phyloP scores from a whole-genome alignment of 2,329 filamentous ascomycete genomes.

The Thermoascus crustaceus region DNA sequence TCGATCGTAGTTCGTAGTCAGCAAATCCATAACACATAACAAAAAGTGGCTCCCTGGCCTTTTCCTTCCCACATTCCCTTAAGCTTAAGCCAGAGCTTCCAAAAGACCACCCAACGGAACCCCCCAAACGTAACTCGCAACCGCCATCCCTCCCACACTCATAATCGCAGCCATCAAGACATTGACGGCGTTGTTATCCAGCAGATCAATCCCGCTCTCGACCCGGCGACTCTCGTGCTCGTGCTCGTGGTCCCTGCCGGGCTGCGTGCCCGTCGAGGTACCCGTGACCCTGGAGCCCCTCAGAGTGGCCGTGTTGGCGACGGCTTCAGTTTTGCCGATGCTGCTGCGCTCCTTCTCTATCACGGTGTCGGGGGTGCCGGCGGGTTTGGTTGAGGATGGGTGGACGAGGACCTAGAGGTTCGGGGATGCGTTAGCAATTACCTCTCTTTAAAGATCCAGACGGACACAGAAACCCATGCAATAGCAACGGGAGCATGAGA shows the following conservation, averaged over 20 bases:
- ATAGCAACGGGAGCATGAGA: background rate
- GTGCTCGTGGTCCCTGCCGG: constrained; percentile 11
- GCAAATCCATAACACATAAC: background rate
- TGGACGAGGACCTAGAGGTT: constrained; percentile 28
- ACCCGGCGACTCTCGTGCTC: constrained; percentile 54
- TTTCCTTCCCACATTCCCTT: too few species aligned
- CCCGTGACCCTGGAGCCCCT: constrained; percentile 13
- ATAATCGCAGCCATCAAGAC: constrained; percentile 79
- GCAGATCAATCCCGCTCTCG: constrained; percentile 61
- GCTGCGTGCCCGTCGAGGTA: constrained; percentile 10
- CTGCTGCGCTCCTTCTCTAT: constrained; percentile 15
- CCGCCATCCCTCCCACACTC: constrained; percentile 67
- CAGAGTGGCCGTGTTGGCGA: constrained; percentile 21
- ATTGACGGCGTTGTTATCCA: constrained; percentile 96
- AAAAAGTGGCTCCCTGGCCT: too few species aligned
- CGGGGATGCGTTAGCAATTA: background rate
- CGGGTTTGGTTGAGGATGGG: constrained; percentile 21
- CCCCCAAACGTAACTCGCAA: constrained; percentile 32
- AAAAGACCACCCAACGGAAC: constrained; percentile 9
- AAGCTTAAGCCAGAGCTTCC: constrained; percentile 1
- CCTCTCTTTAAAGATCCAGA: background rate
- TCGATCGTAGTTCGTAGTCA: too few species aligned
- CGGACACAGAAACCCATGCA: constrained; percentile 1
- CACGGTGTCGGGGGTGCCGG: constrained; percentile 10
- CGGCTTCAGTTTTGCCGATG: constrained; percentile 20